These are phyloP conservation scores for Talaromyces sp. DNA, from an alignment of 2,329 filamentous ascomycete species.

Conservation along the genomic window DNA sequence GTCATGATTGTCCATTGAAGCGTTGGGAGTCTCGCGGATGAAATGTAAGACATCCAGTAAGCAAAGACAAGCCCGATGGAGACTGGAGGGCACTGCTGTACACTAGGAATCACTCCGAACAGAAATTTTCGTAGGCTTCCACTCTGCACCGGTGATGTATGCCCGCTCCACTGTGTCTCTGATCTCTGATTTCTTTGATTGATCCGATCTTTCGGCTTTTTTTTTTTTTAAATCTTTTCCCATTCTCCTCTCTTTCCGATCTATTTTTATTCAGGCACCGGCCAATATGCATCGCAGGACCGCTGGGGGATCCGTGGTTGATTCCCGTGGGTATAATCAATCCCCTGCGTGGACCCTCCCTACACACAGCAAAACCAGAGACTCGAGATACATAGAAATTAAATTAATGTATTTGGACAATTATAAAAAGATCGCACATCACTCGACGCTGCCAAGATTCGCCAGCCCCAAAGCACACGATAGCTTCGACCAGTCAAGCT, in stretches of 20 bases:
- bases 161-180: too few species aligned
- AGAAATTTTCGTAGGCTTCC: too few species aligned
- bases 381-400: too few species aligned
- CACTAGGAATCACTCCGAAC: too few species aligned
- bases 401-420: too few species aligned
- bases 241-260: neutral
- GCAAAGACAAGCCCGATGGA: too few species aligned
- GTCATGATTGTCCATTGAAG: conserved; percentile 8
- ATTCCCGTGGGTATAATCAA: neutral
- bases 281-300: neutral
- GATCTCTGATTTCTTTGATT: neutral
- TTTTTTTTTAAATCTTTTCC: neutral
- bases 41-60: neutral
- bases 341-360: neutral
- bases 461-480: neutral
- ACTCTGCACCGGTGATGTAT: too few species aligned
- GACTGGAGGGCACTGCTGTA: too few species aligned
- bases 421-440: too few species aligned
- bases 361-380: too few species aligned
- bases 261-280: neutral
- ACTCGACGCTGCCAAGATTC: neutral
- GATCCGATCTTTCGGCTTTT: neutral
- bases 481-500: neutral
- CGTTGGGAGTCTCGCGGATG: neutral
- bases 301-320: neutral